A percentile compares a stretch with the other conserved stretches of the same genome.
phyloP scores from a whole-genome alignment of 2,329 filamentous ascomycete species.

The Xylaria sp. region DNA sequence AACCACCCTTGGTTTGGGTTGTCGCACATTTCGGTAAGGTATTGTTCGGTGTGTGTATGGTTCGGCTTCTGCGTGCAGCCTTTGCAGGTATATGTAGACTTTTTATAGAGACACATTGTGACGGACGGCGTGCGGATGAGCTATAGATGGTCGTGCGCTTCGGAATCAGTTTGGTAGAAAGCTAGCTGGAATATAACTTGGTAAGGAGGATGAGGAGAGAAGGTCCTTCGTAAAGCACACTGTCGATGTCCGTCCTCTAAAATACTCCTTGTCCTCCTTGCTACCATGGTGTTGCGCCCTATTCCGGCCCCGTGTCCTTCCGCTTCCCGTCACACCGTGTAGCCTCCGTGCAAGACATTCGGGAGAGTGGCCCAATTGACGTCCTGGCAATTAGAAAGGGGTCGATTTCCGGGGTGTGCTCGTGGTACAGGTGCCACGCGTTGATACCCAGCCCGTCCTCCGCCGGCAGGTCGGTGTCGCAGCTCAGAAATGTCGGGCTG shows the following conservation, averaged over 20 bases:
- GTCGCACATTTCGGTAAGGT: background rate
- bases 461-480: background rate
- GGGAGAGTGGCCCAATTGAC: background rate
- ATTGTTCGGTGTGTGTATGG: background rate
- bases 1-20: background rate
- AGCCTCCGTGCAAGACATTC: background rate
- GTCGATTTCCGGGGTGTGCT: background rate
- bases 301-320: background rate
- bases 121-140: too few species aligned
- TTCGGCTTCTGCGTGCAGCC: background rate
- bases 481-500: background rate
- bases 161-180: background rate
- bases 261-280: background rate
- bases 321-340: background rate
- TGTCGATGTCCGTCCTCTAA: too few species aligned
- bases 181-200: background rate
- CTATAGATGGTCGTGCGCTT: background rate
- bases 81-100: background rate
- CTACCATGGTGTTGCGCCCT: background rate
- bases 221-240: background rate
- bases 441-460: background rate
- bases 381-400: background rate
- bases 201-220: background rate
- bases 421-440: background rate
- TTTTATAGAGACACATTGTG: slow-evolving; percentile 1